Conservation (phyloP, 306 rosid genomes). For the Senna siamea region DNA sequence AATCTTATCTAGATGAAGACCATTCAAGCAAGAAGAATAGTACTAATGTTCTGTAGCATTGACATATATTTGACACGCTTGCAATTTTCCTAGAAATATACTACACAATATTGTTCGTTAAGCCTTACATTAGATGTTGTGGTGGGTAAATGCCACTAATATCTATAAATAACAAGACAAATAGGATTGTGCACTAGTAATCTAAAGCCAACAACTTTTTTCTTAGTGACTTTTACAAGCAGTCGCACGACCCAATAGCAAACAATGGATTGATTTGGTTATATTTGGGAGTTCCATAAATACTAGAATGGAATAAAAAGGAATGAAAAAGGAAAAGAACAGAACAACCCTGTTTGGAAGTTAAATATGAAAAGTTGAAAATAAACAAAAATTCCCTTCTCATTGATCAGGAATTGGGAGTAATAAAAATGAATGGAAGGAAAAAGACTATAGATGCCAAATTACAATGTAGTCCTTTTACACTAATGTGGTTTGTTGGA, state of each 20-base stretch:
- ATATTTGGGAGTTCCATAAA: not conserved
- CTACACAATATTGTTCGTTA: not conserved
- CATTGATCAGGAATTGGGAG: no score
- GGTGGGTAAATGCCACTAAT: not conserved
- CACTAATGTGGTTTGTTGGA: no score
- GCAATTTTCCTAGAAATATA: not conserved
- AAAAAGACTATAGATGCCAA: no score
- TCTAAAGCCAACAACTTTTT: not conserved
- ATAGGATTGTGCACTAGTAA: not conserved
- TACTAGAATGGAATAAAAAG: no score
- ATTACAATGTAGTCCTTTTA: no score
- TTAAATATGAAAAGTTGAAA: no score
- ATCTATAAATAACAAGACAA: not conserved
- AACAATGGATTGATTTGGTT: not conserved
- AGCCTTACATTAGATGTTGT: not conserved
- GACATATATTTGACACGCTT: not conserved
- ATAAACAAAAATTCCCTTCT: no score
- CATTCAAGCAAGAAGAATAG: constrained; percentile 19
- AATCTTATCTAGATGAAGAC: not conserved
- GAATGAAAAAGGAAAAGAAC: no score
- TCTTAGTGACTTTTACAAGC: not conserved
- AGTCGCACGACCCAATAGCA: not conserved
- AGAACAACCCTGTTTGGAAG: no score
- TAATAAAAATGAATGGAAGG: no score
- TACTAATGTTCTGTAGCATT: not conserved